Percentiles rank a stretch among this genome's conserved stretches.
Conservation (phyloP, 345 rosid species). For the Citrus sp. region DNA sequence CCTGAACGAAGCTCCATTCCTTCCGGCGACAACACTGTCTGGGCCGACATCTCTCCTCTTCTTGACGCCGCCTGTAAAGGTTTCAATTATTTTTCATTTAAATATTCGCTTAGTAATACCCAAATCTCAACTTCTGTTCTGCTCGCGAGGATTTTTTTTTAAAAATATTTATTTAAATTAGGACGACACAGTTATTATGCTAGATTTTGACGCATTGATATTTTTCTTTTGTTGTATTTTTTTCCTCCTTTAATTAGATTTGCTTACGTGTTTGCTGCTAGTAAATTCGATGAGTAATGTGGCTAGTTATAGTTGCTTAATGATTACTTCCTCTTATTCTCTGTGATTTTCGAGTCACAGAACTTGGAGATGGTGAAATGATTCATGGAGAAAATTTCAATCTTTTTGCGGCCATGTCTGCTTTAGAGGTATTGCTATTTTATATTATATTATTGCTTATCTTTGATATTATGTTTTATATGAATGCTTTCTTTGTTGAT, state of each 20-base stretch:
- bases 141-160: not conserved
- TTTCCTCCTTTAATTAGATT: too few species aligned
- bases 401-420: conserved; percentile 99
- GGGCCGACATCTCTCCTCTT: conserved; percentile 82
- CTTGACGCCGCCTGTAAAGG: conserved; percentile 68
- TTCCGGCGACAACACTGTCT: conserved; percentile 56
- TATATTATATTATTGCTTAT: not conserved
- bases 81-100: conserved; percentile 7
- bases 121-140: conserved; percentile 1
- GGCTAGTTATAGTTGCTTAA: not conserved
- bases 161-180: too few species aligned
- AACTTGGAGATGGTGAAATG: conserved; percentile 79
- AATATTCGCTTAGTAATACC: not conserved
- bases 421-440: conserved; percentile 68
- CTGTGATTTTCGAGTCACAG: conserved; percentile 25
- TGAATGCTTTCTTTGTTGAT: not conserved
- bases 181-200: not conserved
- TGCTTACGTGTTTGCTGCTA: not conserved
- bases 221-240: not conserved
- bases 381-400: conserved; percentile 87
- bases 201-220: not conserved
- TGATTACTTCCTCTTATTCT: not conserved
- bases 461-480: not conserved
- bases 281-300: not conserved
- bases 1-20: conserved; percentile 42